These are phyloP conservation scores for Collybia sp. DNA, from an alignment of 768 basidiomycete species.

Conservation along the genomic window DNA sequence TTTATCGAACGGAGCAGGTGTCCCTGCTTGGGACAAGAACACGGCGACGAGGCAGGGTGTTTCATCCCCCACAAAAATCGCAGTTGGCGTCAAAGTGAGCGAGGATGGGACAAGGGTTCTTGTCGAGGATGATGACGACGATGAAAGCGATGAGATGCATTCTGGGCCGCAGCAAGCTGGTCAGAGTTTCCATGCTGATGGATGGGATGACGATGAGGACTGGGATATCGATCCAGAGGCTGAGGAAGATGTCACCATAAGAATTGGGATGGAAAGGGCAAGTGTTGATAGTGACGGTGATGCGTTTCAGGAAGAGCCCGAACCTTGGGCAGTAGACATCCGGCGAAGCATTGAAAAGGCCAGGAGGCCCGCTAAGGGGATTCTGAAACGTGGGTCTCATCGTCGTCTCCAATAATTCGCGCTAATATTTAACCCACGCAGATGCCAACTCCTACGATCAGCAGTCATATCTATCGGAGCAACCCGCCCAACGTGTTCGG, in stretches of 20 bases:
- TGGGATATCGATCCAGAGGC: slow-evolving; percentile 62
- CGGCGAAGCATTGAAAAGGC: slow-evolving; percentile 69
- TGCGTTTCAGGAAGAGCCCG: slow-evolving; percentile 46
- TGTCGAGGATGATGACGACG: slow-evolving; percentile 70
- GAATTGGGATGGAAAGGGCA: slow-evolving; percentile 48
- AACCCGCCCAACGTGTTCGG: slow-evolving; percentile 51
- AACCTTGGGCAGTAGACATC: slow-evolving; percentile 75
- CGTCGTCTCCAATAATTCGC: neutral
- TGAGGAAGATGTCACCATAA: slow-evolving; percentile 72
- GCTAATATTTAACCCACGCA: slow-evolving; percentile 18
- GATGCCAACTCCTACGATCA: slow-evolving; percentile 72
- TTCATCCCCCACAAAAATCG: slow-evolving; percentile 36
- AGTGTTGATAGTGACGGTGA: slow-evolving; percentile 46
- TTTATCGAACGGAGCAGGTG: slow-evolving; percentile 31
- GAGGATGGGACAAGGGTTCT: slow-evolving; percentile 66
- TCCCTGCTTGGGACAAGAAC: slow-evolving; percentile 79
- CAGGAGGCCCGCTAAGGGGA: slow-evolving; percentile 70
- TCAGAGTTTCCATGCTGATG: slow-evolving; percentile 47
- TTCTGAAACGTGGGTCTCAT: slow-evolving; percentile 74
- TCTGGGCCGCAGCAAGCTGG: slow-evolving; percentile 29
- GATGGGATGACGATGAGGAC: slow-evolving; percentile 78
- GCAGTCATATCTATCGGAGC: slow-evolving; percentile 45
- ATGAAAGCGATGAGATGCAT: slow-evolving; percentile 43
- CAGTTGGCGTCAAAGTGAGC: slow-evolving; percentile 36
- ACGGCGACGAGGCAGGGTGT: slow-evolving; percentile 57